phyloP scores from a whole-genome alignment of 2,329 filamentous ascomycete species.

The Verticillium albo-atrum region DNA sequence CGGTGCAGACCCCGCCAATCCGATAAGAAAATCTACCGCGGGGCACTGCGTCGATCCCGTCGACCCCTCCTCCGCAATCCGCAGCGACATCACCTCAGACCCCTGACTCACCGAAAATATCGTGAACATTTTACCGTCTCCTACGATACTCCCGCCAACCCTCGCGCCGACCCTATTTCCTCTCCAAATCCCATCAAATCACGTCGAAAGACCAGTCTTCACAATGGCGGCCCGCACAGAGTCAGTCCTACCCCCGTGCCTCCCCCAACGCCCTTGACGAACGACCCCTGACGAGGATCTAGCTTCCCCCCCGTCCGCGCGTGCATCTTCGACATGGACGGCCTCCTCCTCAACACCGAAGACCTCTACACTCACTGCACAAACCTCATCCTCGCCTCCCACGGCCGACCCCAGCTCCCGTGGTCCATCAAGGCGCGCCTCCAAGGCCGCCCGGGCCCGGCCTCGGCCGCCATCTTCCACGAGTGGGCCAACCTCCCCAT shows the following conservation, averaged over 20 bases:
- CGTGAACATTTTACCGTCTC: not conserved
- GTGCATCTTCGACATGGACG: slow-evolving; percentile 98
- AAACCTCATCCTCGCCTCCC: slow-evolving; percentile 74
- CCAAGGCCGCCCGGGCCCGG: slow-evolving; percentile 52
- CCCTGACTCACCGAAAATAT: not conserved
- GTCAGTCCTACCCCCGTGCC: slow-evolving; percentile 20
- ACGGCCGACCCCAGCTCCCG: slow-evolving; percentile 70
- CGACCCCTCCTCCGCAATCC: not conserved
- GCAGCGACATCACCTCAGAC: not conserved
- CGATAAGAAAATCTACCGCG: not conserved
- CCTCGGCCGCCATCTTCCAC: slow-evolving; percentile 53
- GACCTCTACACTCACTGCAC: slow-evolving; percentile 81
- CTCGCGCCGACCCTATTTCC: not conserved
- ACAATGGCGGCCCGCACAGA: slow-evolving; percentile 25
- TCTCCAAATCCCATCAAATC: not conserved
- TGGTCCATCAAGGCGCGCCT: slow-evolving; percentile 93
- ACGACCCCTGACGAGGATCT: slow-evolving; percentile 6
- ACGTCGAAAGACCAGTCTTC: not conserved
- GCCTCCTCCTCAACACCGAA: slow-evolving; percentile 89
- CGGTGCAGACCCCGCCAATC: not conserved
- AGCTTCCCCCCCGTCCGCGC: slow-evolving; percentile 79
- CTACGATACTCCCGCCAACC: not conserved
- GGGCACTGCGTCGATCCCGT: not conserved
- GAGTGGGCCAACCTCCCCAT: slow-evolving; percentile 87
- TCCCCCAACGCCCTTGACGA: not conserved